Evolutionary conservation across 768 basidiomycete species (phyloP).

Genomic region (Suillus hirtellus): DNA sequence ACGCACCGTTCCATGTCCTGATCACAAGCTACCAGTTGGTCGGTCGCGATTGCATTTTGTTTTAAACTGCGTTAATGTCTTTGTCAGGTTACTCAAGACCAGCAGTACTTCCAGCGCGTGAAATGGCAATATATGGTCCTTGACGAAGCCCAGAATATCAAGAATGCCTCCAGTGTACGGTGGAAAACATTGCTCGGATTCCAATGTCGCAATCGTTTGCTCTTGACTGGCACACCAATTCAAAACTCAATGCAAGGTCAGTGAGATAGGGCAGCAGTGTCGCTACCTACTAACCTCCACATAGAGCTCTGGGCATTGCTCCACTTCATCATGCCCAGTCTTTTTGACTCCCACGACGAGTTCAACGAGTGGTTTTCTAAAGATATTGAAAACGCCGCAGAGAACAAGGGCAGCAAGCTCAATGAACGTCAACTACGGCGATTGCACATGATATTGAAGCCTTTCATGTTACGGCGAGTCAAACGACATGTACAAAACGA

Average conservation of each 20-base stretch:
- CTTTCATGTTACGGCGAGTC: constrained; percentile 97
- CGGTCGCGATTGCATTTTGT: constrained; percentile 24
- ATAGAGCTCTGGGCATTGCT: constrained; percentile 96
- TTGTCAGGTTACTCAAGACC: constrained; percentile 85
- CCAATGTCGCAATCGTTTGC: constrained; percentile 91
- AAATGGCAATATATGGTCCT: constrained; percentile 99
- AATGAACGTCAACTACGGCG: constrained; percentile 95
- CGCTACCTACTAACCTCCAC: constrained; percentile 13
- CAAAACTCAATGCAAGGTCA: constrained; percentile 99
- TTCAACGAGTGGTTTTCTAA: constrained; percentile 99
- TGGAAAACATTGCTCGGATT: constrained; percentile 98
- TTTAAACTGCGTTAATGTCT: constrained; percentile 11
- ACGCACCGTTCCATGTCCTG: constrained; percentile 94
- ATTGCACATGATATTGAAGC: constrained; percentile 97
- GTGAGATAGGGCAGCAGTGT: constrained; percentile 16
- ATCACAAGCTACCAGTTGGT: constrained; percentile 97
- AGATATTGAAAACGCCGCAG: constrained; percentile 94
- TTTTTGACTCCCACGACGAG: constrained; percentile 99
- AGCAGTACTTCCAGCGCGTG: constrained; percentile 95
- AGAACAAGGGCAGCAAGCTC: constrained; percentile 87
- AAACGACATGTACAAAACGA: constrained; percentile 99
- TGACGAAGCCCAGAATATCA: constrained; percentile 99
- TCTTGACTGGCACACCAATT: constrained; percentile 96
- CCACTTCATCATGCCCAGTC: constrained; percentile 99
- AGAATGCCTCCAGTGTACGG: constrained; percentile 91